phyloP scores from a whole-genome alignment of 345 rosid genomes.

The Crucihimalaya himalaica region DNA sequence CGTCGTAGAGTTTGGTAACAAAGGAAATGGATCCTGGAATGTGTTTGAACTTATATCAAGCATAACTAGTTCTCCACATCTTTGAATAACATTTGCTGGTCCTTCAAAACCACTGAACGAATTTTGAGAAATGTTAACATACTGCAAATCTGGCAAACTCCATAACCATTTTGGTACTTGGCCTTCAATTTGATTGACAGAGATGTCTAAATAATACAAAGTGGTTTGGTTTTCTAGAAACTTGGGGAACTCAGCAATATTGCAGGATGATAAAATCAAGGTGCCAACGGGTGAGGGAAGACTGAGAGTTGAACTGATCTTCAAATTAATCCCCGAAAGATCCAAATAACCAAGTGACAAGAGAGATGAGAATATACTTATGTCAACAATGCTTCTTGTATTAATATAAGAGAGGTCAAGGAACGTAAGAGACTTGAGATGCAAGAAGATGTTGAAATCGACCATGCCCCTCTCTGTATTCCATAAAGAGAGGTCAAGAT shows the following conservation, averaged over 20 bases:
- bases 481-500: conserved; percentile 15
- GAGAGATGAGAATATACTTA: conserved; percentile 5
- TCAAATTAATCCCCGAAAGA: conserved; percentile 20
- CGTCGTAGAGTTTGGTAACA: neutral
- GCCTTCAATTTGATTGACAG: conserved; percentile 29
- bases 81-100: conserved; percentile 11
- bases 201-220: conserved; percentile 4
- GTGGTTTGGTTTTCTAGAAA: conserved; percentile 2
- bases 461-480: neutral
- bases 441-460: conserved; percentile 23
- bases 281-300: neutral
- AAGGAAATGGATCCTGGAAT: neutral
- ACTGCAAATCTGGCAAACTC: neutral
- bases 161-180: conserved; percentile 27
- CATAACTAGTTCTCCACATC: neutral
- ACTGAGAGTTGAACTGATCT: neutral
- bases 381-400: conserved; percentile 28
- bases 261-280: conserved; percentile 11
- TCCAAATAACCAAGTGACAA: conserved; percentile 1
- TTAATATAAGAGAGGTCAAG: conserved; percentile 26
- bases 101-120: conserved; percentile 12
- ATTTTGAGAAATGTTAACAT: conserved; percentile 26
- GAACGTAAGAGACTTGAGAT: neutral
- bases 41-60: conserved; percentile 30
- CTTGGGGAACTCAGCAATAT: conserved; percentile 27